Evolutionary conservation across 371 early-diverging fungal species (phyloP).

Genomic region (Blastocladiella emersonii): DNA sequence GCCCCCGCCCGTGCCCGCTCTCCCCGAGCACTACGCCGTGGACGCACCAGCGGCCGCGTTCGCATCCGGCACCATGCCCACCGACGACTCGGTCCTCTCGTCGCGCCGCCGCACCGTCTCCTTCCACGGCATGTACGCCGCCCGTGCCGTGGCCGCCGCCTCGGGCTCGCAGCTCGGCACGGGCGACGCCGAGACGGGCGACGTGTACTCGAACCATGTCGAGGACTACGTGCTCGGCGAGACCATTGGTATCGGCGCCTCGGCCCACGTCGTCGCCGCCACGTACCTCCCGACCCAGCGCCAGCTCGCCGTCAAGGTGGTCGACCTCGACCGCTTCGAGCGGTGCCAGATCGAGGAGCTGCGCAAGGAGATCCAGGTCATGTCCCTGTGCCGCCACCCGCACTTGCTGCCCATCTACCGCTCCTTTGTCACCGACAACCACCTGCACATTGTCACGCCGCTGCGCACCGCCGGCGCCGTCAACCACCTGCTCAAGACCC

Average conservation of each 20-base stretch:
- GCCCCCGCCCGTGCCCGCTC: too few species aligned
- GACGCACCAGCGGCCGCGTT: too few species aligned
- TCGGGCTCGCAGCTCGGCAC: background rate
- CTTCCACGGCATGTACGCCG: background rate
- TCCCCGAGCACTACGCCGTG: too few species aligned
- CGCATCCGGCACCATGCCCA: too few species aligned
- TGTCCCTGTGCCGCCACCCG: constrained; percentile 49
- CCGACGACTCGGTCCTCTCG: too few species aligned
- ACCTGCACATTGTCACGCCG: constrained; percentile 51
- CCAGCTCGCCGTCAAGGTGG: constrained; percentile 22
- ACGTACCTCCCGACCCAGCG: constrained; percentile 10
- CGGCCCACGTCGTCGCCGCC: constrained; percentile 1
- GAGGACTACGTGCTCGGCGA: background rate
- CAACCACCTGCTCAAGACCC: constrained; percentile 6
- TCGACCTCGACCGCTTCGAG: constrained; percentile 21
- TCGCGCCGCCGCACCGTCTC: background rate
- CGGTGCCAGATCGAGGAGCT: constrained; percentile 25
- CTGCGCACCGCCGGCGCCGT: constrained; percentile 42
- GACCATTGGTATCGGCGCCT: background rate
- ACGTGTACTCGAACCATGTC: background rate
- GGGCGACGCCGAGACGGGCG: background rate
- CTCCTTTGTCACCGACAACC: constrained; percentile 41
- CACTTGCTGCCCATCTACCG: constrained; percentile 49
- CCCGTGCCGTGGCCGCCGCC: background rate
- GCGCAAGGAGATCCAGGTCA: constrained; percentile 51